Percentiles rank a stretch among this genome's conserved stretches.
Evolutionary conservation across 2,329 filamentous ascomycete species (phyloP).

Genomic region (Colletotrichum graminicola): DNA sequence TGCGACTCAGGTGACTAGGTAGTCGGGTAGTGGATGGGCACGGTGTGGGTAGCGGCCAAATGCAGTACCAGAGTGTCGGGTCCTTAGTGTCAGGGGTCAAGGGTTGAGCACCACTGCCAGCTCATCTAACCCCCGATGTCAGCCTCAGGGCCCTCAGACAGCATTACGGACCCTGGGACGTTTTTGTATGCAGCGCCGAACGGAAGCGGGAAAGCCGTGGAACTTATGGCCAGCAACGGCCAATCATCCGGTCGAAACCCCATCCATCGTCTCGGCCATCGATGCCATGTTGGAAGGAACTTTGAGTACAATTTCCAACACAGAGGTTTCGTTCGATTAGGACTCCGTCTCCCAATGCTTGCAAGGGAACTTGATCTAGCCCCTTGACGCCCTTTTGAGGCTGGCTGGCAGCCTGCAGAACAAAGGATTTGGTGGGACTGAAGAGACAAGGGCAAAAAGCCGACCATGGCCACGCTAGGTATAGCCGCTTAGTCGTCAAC

Average conservation of each 20-base stretch:
- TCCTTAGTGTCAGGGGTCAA: conserved; percentile 37
- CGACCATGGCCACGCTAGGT: neutral
- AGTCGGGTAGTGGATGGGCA: conserved; percentile 15
- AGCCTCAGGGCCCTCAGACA: conserved; percentile 41
- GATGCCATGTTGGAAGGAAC: conserved; percentile 25
- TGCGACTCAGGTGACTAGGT: neutral
- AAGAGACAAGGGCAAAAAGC: conserved; percentile 7
- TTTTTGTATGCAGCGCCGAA: conserved; percentile 34
- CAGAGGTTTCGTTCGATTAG: neutral
- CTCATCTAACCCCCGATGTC: conserved; percentile 39
- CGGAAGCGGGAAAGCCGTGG: conserved; percentile 34
- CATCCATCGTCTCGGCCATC: conserved; percentile 24
- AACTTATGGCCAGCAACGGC: conserved; percentile 15
- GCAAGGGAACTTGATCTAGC: neutral
- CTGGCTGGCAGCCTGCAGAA: conserved; percentile 7
- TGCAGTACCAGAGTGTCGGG: conserved; percentile 39
- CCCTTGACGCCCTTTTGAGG: neutral
- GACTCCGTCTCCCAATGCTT: too few species aligned
- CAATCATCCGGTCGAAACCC: conserved; percentile 24
- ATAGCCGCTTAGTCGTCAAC: conserved; percentile 13
- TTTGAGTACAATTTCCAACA: conserved; percentile 13
- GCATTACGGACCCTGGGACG: conserved; percentile 27
- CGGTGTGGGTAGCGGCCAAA: conserved; percentile 32
- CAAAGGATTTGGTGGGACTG: conserved; percentile 18
- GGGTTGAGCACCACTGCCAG: conserved; percentile 33